Base-by-base conservation (phyloP, 1,284 basidiomycete species). In the Ustilago xerochloae region DNA sequence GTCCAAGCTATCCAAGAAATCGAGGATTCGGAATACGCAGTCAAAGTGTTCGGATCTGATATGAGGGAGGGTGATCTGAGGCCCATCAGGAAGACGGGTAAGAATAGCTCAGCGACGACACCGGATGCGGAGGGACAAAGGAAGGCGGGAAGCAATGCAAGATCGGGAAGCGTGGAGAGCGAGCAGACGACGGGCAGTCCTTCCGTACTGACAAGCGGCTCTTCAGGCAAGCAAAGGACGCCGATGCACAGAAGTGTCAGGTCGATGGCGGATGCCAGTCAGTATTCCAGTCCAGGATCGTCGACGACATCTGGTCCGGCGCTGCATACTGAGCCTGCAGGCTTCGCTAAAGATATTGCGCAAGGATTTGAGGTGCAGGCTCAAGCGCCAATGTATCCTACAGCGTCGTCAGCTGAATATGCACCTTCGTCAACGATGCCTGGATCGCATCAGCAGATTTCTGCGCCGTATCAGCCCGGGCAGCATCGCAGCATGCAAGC, bases 41-140 rank as follows among this genome's bases (percentile, higher is more conserved):
- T 72, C 54, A 63, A 62, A 26, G 32, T 66, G 16, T 72, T 72
- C 39, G 69, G 69, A 16, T 63, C 63, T 1, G 69, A 72, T 22
- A 7, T 66, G 51, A 59, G 63, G 26, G 46, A 72, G 33, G 69
- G 59, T 15, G 63, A 72, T 33, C 24, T 72, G 7, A 49, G 18
- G n/a, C 46, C 60, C 2, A 52, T 63, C n/a, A 54, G 55, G 12
- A 72, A 66, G 30, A 6, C 58, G 2, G 55, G 41, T 10, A 43
- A 33, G 4, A 49, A 20, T 28, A 71, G 58, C 20, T 28, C 54
- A 4, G 59, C 59, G 1, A 46, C 56, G 10, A 63, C 66, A 24
- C 58, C 68, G 15, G 68, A 65, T 22, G 62, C 63, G 4, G 58
- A 58, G 4, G 38, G n/a, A 4, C 16, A 32, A 1, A 18, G 48